Evolutionary conservation across 2,329 filamentous ascomycete genomes (phyloP), one percentile per base, ranked within the genome.

Genomic region (Dendryphion nanum): DNA sequence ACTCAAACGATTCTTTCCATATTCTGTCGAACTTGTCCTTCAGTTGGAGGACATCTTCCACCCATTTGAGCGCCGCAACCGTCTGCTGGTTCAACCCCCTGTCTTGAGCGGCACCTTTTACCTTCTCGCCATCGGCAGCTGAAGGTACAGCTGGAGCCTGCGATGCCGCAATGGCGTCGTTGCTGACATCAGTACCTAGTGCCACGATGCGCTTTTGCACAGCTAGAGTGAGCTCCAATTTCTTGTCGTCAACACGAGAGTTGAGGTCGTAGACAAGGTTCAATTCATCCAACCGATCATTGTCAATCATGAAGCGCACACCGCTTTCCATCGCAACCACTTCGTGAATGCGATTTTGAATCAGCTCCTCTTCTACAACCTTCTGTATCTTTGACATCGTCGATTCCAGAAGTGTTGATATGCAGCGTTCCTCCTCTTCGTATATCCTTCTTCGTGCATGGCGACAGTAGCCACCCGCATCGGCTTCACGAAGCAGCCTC

Each of bases 11-110:
- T 8, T 70, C 65, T 29, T 70, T 71, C 80, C 85, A 89, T 42
- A 98, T 78, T 10, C 68, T 76, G 62, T 97, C 90, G 54, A 95
- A 97, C 59, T 93, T 94, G 51, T 86, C 83, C 66, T 97, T 96
- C 18, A 98, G 73, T 14, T 70, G 68, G 33, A 98, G 71, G 2
- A 97, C 86, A 53, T 95, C 89, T 53, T 95, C 88, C 2, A 97
- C 91, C 93, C 93, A 98, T 55, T 86, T 88, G 53, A 97, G 85
- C 0, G 93, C 93, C 2, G 89, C 86, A 0, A 81, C 78, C 1
- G 93, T 97, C 58, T 90, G 85, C 61, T 89, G 85, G 18, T 88
- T 90, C 6, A 83, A 71, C 1, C 64, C 47, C 59, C 68, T 68
- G 38, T 81, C 78, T 31, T 53, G 59, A 5, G 48, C 41, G 5